Conservation (phyloP, 306 rosid genomes). For the Prunus fruticosa region DNA sequence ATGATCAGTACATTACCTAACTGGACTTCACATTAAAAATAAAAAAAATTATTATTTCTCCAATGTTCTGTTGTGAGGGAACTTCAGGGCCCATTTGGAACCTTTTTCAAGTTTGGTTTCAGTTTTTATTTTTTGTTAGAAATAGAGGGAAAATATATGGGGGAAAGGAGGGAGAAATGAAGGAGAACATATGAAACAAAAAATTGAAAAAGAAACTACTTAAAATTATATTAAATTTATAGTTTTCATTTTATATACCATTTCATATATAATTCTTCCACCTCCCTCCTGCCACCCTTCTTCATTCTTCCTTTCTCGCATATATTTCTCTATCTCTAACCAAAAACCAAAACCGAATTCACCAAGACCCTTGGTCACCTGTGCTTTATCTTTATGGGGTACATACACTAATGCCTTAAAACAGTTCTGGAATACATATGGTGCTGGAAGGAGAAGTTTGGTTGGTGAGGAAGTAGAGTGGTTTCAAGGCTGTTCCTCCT, state of each 20-base stretch:
- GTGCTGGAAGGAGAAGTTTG: not conserved
- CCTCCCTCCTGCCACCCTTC: not conserved
- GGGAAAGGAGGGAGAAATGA: not conserved
- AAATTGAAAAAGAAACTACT: not conserved
- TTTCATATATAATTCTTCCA: not conserved
- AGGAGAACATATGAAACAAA: not conserved
- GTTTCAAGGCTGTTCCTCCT: not conserved
- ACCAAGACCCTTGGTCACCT: not conserved
- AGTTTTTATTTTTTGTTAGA: not conserved
- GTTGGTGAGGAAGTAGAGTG: not conserved
- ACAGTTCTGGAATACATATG: not conserved
- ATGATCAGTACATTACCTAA: conserved; percentile 14
- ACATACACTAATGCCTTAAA: not conserved
- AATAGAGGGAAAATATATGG: not conserved
- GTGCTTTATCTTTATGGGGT: not conserved
- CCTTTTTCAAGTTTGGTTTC: not conserved
- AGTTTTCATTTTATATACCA: not conserved
- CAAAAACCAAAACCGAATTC: not conserved
- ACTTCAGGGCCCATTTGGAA: not conserved
- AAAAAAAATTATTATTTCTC: not conserved
- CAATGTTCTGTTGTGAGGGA: not conserved
- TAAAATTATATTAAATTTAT: not conserved
- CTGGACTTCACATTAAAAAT: not conserved
- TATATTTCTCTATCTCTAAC: not conserved
- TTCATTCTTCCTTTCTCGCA: not conserved